Conservation (phyloP, 495 filamentous ascomycete species). For the Staphylotrichum tortipilum region DNA sequence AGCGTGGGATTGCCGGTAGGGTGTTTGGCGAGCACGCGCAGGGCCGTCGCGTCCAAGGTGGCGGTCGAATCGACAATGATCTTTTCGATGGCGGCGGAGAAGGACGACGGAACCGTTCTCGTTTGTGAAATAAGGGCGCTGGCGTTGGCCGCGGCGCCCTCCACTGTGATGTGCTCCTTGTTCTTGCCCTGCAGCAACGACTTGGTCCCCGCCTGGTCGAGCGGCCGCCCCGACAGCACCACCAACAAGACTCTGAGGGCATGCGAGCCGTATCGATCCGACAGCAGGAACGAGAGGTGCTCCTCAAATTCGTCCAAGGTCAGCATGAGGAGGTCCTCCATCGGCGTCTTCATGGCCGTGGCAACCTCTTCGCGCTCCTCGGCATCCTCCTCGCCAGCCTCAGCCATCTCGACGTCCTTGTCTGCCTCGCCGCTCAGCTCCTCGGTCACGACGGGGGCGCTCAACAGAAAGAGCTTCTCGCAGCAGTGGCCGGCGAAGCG, state of each 20-base stretch:
- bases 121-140: conserved; percentile 27
- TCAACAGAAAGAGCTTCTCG: conserved; percentile 80
- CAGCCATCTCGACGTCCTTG: conserved; percentile 21
- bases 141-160: conserved; percentile 26
- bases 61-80: conserved; percentile 66
- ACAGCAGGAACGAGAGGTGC: conserved; percentile 74
- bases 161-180: conserved; percentile 68
- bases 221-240: conserved; percentile 72
- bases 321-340: conserved; percentile 77
- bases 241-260: conserved; percentile 75
- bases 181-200: conserved; percentile 75
- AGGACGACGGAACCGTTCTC: conserved; percentile 66
- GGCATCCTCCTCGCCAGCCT: conserved; percentile 29
- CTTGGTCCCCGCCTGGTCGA: conserved; percentile 54
- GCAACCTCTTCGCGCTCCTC: conserved; percentile 33
- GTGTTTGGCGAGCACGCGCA: conserved; percentile 75
- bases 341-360: conserved; percentile 35
- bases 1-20: conserved; percentile 82
- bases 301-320: conserved; percentile 77
- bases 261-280: conserved; percentile 86
- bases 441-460: conserved; percentile 66
- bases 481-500: conserved; percentile 96
- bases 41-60: conserved; percentile 59
- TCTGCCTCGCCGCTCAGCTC: conserved; percentile 47
- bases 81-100: conserved; percentile 64